Base-by-base conservation (phyloP, 805 yeast genomes). In the Barnettozyma californica region DNA sequence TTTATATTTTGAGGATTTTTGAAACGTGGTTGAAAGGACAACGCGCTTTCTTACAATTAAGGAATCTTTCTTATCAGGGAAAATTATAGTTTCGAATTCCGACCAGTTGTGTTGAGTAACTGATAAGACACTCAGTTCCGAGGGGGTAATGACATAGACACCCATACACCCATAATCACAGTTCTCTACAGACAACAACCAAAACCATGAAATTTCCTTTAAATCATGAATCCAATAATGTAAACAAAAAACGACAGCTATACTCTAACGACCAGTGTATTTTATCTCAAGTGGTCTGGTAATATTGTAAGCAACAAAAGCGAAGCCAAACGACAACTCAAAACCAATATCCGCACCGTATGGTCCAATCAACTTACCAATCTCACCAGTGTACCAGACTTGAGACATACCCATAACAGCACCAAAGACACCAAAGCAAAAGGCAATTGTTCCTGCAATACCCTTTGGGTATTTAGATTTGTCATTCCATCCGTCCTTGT, bases 401-500 rank as follows among this genome's bases (percentile, higher is more conserved):
- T 89, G 96, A 62, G 75, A 73, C 95, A 91, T 89, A 57, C 97
- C 97, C 43, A 87, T 49, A 10, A 81, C 95, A 35, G 83, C 87
- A 66, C 96, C 97, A 29, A 84, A 91, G 42, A 76, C 84, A 65
- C 96, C 97, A 56, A 84, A 79, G 66, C 87, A 76, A 73, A 90
- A 82, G 3, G 87, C 96, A 56, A 81, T 66, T 16, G 79, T 66
- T 53, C 95, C 95, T 1, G 97, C 95, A 45, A 68, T 57, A 48
- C 97, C 97, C 36, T 83, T 67, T 39, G 96, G 96, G 54, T 84
- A 73, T 46, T 75, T 68, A 26, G 70, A 63, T 61, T 73, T 71
- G 57, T 83, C 79, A 55, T 78, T 67, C 75, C 82, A 85, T 55
- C 76, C 78, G 38, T 73, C 78, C 53, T 82, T 72, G 62, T 84